Evolutionary conservation across 306 rosid genomes (phyloP).

Genomic region (Vigna unguiculata): DNA sequence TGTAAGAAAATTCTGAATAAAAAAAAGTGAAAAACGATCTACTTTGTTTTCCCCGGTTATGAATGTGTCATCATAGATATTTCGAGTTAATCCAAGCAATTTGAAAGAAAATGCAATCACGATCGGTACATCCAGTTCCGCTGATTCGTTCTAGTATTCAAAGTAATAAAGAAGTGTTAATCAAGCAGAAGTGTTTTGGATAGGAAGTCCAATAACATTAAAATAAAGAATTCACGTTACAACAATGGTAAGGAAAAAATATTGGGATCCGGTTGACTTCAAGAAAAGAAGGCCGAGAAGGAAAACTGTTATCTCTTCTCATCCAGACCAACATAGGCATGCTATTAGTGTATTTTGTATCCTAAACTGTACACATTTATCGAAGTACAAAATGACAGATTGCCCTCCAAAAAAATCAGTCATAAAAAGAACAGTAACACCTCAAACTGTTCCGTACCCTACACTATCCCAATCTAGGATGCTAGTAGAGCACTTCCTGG

Average conservation of each 20-base stretch:
- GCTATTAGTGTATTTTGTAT: conserved; percentile 20
- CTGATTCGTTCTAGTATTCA: neutral
- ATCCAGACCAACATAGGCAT: conserved; percentile 31
- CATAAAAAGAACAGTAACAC: conserved; percentile 30
- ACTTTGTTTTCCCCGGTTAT: neutral
- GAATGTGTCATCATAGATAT: neutral
- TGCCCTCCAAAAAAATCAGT: neutral
- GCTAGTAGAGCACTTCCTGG: conserved; percentile 60
- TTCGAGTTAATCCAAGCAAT: conserved; percentile 9
- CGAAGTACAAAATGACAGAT: conserved; percentile 32
- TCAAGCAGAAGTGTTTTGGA: conserved; percentile 14
- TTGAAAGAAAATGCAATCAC: conserved; percentile 32
- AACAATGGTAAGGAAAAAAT: conserved; percentile 22
- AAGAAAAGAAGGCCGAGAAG: conserved; percentile 49
- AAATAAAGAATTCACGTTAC: conserved; percentile 25
- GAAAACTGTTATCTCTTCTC: conserved; percentile 66
- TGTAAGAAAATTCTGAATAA: neutral
- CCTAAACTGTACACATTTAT: conserved; percentile 35
- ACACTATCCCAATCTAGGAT: conserved; percentile 43
- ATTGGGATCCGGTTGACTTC: conserved; percentile 37
- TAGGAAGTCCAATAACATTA: neutral
- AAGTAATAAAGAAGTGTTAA: conserved; percentile 24
- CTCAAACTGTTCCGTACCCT: conserved; percentile 38
- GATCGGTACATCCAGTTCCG: conserved; percentile 5
- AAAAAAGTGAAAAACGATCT: neutral